Conservation (phyloP, 352 stramenopile genomes). For the Phytophthora crassamura region DNA sequence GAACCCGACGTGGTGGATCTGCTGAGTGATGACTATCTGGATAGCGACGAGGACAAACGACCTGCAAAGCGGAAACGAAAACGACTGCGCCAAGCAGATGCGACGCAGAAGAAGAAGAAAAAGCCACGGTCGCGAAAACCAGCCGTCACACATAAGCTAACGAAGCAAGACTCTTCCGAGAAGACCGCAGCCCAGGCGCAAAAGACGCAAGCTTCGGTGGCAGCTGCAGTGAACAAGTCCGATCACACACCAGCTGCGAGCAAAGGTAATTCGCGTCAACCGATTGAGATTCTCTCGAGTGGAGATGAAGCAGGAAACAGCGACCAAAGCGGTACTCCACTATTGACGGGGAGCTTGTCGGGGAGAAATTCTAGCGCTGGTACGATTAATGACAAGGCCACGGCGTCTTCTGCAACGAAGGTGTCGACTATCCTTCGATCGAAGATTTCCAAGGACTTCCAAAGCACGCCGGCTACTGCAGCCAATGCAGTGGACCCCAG, state of each 20-base stretch:
- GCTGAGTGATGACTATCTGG: constrained; percentile 58
- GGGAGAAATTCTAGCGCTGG: background rate
- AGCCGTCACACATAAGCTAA: constrained; percentile 29
- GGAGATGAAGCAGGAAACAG: constrained; percentile 27
- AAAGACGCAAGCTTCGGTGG: background rate
- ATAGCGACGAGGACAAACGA: constrained; percentile 35
- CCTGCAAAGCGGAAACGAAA: constrained; percentile 34
- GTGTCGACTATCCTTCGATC: constrained; percentile 24
- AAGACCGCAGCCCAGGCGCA: background rate
- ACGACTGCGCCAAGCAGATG: constrained; percentile 24
- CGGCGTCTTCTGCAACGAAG: constrained; percentile 1
- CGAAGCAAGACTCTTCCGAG: constrained; percentile 3
- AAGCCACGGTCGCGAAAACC: constrained; percentile 24
- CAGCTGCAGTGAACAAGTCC: background rate
- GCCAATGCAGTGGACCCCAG: too few relatives aligned
- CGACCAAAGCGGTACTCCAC: constrained; percentile 1
- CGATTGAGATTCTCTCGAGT: constrained; percentile 43
- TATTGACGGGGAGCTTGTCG: background rate
- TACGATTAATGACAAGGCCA: background rate
- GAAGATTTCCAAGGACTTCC: constrained; percentile 13
- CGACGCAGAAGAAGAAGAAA: constrained; percentile 33
- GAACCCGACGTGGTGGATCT: constrained; percentile 46
- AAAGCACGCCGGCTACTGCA: background rate
- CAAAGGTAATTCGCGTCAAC: constrained; percentile 16
- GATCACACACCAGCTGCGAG: background rate